Conservation (phyloP, 225 moss, liverwort and hornwort genomes). For the Ulota crispa region DNA sequence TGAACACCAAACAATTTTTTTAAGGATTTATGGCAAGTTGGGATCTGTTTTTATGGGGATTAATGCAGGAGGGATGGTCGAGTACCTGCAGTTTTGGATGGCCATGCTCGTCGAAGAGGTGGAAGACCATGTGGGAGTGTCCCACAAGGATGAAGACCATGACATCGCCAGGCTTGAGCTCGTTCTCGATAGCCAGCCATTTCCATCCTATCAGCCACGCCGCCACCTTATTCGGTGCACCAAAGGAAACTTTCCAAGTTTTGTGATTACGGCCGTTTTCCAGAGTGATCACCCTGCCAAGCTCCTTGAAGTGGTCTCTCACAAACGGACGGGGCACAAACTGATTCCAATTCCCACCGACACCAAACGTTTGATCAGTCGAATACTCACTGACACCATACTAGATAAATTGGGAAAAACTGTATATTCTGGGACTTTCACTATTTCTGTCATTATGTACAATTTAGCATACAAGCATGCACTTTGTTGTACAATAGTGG, state of each 20-base stretch:
- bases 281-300: slow-evolving; percentile 17
- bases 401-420: too few species aligned
- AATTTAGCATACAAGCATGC: too few species aligned
- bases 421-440: too few species aligned
- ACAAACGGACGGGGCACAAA: slow-evolving; percentile 36
- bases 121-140: slow-evolving; percentile 35
- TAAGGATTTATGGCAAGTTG: background rate
- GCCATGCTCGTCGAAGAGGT: slow-evolving; percentile 37
- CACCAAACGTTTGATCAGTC: background rate
- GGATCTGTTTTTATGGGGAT: too few species aligned
- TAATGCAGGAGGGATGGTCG: background rate
- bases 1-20: background rate
- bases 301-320: slow-evolving; percentile 34
- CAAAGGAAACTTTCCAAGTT: slow-evolving; percentile 39
- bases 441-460: too few species aligned
- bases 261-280: slow-evolving; percentile 12
- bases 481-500: too few species aligned
- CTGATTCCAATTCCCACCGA: slow-evolving; percentile 9
- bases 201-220: slow-evolving; percentile 39
- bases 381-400: background rate
- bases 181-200: slow-evolving; percentile 10
- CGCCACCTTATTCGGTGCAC: background rate
- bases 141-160: slow-evolving; percentile 35
- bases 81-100: slow-evolving; percentile 3
- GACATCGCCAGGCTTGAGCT: slow-evolving; percentile 29